Evolutionary conservation across 1,284 basidiomycete genomes (phyloP), one percentile per base, ranked within the genome.

Genomic region (Cutaneotrichosporon dermatis): DNA sequence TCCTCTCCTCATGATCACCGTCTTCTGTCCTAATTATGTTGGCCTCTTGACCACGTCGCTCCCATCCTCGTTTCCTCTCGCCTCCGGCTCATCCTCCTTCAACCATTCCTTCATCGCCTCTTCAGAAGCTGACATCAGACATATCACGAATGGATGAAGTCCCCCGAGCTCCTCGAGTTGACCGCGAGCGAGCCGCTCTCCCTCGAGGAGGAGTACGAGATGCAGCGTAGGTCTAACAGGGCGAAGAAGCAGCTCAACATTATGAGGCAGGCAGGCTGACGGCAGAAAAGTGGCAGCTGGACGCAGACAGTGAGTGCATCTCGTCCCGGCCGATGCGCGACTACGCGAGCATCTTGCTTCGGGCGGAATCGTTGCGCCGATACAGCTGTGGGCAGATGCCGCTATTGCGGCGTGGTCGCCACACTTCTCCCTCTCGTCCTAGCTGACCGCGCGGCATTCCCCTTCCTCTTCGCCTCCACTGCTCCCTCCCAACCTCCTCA

Each of bases 91-190:
- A 1, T 9, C 12, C 12, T 11, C 25, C 33, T 9, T 37, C 4
- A 12, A 25, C 12, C 9, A 33, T 11, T 51, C 49, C 33, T 42
- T 49, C 35, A 55, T n/a, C n/a, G n/a, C n/a, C n/a, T n/a, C n/a
- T n/a, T n/a, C 53, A 44, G 12, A n/a, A 2, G 13, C 37, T 63
- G 37, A 54, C 51, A 4, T 6, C 51, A 93, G 90, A 88, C 79
- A 70, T 97, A 97, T 70, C 87, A 96, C 73, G 82, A 84, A 68
- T 98, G 94, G 94, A 96, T 98, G 94, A 81, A 84, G 51, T 84
- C 85, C 73, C 83, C 84, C 12, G 84, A 86, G 63, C 80, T 98
- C 53, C 83, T 87, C 53, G 83, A 86, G 63, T 81, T 88, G 39
- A 98, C 92, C 0, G 92, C 93, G 1, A 92, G 89, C 57, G 92